Conservation (phyloP, 1,139 yeast species). For the Yamadazyma spencermartinsiae region DNA sequence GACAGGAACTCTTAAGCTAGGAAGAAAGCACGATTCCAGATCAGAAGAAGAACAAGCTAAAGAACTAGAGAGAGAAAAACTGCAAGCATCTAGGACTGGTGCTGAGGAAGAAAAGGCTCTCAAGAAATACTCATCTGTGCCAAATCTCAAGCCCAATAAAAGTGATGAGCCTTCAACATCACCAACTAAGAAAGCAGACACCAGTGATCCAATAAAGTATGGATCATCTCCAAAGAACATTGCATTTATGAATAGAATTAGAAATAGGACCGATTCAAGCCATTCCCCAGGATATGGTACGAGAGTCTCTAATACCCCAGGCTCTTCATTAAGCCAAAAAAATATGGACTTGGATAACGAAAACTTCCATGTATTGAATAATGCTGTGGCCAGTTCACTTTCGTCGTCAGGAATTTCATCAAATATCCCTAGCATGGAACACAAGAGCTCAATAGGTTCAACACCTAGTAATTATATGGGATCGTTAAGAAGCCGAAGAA, state of each 20-base stretch:
- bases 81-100: constrained; percentile 3
- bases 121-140: constrained; percentile 12
- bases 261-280: constrained; percentile 10
- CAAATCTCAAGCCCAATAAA: constrained; percentile 7
- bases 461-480: constrained; percentile 15
- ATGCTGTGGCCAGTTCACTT: constrained; percentile 20
- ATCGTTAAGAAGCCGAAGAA: constrained; percentile 24
- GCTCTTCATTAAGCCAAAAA: constrained; percentile 4
- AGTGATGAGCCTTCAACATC: constrained; percentile 5
- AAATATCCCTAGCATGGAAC: constrained; percentile 7
- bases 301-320: background rate
- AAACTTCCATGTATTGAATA: constrained; percentile 40
- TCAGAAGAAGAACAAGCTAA: constrained; percentile 4
- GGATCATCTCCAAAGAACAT: constrained; percentile 13
- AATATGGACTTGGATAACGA: constrained; percentile 38
- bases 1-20: background rate
- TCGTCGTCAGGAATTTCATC: constrained; percentile 17
- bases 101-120: constrained; percentile 4
- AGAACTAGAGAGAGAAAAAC: constrained; percentile 15
- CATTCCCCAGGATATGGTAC: background rate
- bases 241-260: constrained; percentile 10
- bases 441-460: constrained; percentile 15
- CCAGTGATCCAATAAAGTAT: constrained; percentile 1
- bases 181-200: constrained; percentile 6
- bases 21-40: background rate